These are phyloP conservation scores for Sinapis alba DNA, from an alignment of 441 rosid species.

Conservation along the genomic window DNA sequence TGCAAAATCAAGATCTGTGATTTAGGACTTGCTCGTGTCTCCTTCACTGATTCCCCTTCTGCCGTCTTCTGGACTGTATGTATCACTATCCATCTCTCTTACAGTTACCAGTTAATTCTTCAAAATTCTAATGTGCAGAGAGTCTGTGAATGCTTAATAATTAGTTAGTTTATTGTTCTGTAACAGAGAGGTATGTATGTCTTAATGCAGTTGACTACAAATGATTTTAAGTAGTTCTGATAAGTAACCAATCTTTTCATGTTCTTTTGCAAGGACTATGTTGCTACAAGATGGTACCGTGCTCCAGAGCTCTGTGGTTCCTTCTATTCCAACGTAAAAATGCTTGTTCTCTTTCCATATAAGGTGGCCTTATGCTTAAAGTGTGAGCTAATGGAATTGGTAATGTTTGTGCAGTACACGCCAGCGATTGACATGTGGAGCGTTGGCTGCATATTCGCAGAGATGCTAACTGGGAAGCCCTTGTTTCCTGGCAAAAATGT, in stretches of 20 bases:
- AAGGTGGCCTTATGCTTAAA: neutral
- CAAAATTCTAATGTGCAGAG: slow-evolving; percentile 33
- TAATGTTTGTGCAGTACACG: slow-evolving; percentile 72
- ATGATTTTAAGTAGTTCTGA: slow-evolving; percentile 21
- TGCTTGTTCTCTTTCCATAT: neutral
- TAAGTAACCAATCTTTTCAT: slow-evolving; percentile 31
- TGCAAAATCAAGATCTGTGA: slow-evolving; percentile 98
- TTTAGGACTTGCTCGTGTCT: slow-evolving; percentile 97
- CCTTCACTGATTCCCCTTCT: slow-evolving; percentile 92
- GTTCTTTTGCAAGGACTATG: slow-evolving; percentile 74
- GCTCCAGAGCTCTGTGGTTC: slow-evolving; percentile 99
- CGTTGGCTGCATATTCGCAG: slow-evolving; percentile 98
- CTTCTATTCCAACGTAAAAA: slow-evolving; percentile 83
- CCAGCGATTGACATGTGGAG: slow-evolving; percentile 99
- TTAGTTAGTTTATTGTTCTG: slow-evolving; percentile 13
- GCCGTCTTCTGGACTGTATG: slow-evolving; percentile 99
- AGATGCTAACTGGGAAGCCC: slow-evolving; percentile 87
- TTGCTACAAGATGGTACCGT: slow-evolving; percentile 99
- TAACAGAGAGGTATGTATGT: slow-evolving; percentile 22
- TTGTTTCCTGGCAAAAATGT: slow-evolving; percentile 98
- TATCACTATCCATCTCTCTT: slow-evolving; percentile 21
- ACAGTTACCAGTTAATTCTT: neutral
- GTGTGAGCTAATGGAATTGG: slow-evolving; percentile 15
- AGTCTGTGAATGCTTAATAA: neutral
- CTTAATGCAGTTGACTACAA: neutral